A percentile compares a stretch with the other conserved stretches of the same genome.
Evolutionary conservation across 2,329 filamentous ascomycete species (phyloP).

Genomic region (Alternaria consortialis): DNA sequence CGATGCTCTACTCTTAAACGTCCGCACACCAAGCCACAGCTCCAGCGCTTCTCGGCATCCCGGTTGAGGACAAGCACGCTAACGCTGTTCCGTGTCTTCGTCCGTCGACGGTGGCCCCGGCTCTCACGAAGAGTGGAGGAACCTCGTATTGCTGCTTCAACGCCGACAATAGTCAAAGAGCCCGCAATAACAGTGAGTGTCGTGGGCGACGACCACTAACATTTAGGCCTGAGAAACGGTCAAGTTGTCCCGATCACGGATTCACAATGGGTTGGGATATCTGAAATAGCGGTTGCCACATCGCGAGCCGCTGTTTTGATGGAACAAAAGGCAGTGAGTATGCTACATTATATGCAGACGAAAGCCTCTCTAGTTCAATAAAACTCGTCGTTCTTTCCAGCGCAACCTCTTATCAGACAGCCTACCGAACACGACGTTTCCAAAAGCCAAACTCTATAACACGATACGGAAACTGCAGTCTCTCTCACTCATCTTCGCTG

Average conservation of each 20-base stretch:
- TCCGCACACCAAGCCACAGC: not conserved
- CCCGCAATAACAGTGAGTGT: not conserved
- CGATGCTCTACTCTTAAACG: not conserved
- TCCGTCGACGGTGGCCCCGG: not conserved
- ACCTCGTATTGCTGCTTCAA: not conserved
- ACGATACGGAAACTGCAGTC: constrained; percentile 12
- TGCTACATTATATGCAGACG: not conserved
- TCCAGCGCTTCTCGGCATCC: not conserved
- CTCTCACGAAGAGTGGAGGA: not conserved
- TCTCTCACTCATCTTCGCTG: constrained; percentile 11
- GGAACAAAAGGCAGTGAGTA: not conserved
- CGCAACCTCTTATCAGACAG: not conserved
- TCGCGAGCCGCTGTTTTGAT: not conserved
- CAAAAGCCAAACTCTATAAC: not conserved
- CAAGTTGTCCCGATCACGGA: not conserved
- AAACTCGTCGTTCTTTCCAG: not conserved
- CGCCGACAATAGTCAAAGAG: not conserved
- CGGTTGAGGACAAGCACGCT: not conserved
- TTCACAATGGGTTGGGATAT: no score
- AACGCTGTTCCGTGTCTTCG: not conserved
- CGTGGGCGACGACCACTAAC: not conserved
- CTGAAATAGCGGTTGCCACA: no score
- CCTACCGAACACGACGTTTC: not conserved
- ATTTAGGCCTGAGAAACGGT: not conserved
- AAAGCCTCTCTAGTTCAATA: not conserved